Evolutionary conservation across 768 basidiomycete species (phyloP).

Genomic region (Wakefieldia striispora): DNA sequence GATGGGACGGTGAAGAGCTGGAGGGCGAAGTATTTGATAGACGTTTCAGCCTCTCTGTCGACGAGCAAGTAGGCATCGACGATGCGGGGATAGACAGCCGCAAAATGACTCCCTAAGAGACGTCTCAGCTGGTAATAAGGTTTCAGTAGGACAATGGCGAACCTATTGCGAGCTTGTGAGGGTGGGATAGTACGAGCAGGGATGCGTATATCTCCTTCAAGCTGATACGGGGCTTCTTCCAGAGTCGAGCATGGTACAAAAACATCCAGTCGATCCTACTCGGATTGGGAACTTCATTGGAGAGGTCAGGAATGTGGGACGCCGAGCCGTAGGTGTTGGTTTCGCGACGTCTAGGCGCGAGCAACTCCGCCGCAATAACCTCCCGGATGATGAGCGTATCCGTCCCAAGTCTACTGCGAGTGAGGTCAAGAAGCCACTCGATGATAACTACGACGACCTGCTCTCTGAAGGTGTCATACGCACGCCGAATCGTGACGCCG

Average conservation of each 20-base stretch:
- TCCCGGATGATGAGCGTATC: conserved; percentile 71
- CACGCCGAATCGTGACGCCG: conserved; percentile 83
- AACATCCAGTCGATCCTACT: conserved; percentile 74
- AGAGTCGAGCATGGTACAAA: conserved; percentile 77
- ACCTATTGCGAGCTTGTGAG: conserved; percentile 81
- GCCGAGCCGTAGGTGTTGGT: conserved; percentile 42
- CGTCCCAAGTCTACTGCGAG: conserved; percentile 63
- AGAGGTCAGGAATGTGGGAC: conserved; percentile 35
- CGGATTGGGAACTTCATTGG: conserved; percentile 44
- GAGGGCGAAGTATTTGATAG: conserved; percentile 89
- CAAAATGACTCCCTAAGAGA: conserved; percentile 72
- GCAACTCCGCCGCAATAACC: conserved; percentile 65
- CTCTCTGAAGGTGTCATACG: conserved; percentile 87
- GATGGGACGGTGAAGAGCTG: conserved; percentile 93
- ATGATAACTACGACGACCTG: conserved; percentile 81
- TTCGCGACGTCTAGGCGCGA: conserved; percentile 59
- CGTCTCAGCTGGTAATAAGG: conserved; percentile 3
- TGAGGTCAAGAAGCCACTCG: conserved; percentile 81
- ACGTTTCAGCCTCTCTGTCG: conserved; percentile 93
- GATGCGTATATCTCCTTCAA: conserved; percentile 82
- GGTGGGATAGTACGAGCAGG: conserved; percentile 64
- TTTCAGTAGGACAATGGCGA: conserved; percentile 25
- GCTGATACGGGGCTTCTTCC: conserved; percentile 81
- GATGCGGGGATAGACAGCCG: conserved; percentile 79
- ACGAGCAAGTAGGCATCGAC: conserved; percentile 90